These are phyloP conservation scores for Dalbergia cultrata DNA, from an alignment of 306 rosid species.

Conservation along the genomic window DNA sequence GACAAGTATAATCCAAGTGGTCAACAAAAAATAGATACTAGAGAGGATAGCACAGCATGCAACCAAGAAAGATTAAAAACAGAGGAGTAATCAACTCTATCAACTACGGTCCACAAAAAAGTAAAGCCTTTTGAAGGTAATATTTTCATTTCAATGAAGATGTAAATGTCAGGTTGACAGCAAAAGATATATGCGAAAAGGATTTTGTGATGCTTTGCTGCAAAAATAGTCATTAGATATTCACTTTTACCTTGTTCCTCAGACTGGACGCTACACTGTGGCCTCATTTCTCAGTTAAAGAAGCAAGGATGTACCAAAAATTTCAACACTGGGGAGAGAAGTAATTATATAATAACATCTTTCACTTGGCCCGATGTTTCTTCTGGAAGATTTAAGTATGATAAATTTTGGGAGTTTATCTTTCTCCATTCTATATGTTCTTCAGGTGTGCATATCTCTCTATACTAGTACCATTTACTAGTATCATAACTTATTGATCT, in stretches of 20 bases:
- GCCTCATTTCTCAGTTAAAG: neutral
- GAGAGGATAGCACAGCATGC: conserved; percentile 10
- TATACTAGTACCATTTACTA: no score
- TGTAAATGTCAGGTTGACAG: neutral
- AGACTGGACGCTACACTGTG: conserved; percentile 4
- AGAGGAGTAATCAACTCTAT: conserved; percentile 10
- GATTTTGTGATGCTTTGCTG: neutral
- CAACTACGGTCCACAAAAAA: neutral
- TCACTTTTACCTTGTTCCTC: neutral
- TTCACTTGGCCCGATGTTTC: conserved; percentile 3
- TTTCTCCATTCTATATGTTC: neutral
- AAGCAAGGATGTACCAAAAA: neutral
- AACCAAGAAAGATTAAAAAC: conserved; percentile 28
- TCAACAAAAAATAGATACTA: conserved; percentile 22
- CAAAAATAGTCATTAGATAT: neutral
- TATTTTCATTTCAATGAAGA: neutral
- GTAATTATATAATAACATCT: neutral
- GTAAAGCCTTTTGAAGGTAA: neutral
- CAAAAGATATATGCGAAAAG: neutral
- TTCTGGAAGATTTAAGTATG: neutral
- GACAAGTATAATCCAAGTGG: conserved; percentile 34
- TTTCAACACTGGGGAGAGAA: neutral
- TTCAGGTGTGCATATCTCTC: no score
- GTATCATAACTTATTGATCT: no score
- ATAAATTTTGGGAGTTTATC: neutral